Base-by-base conservation (phyloP, 176 grass and related monocot genomes). In the Aegilops tauschii region DNA sequence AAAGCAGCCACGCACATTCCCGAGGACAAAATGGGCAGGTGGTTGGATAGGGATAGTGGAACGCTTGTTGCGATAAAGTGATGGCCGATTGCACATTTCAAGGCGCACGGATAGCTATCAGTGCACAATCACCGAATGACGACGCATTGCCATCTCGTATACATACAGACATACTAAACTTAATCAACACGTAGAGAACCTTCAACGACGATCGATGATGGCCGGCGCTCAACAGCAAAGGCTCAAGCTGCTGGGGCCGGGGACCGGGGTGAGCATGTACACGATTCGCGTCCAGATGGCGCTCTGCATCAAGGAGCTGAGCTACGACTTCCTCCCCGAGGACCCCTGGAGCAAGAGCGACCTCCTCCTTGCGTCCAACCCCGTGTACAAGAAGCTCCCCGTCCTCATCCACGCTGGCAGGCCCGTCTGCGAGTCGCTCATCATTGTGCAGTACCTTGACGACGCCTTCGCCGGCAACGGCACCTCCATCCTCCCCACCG, bases 251-350 rank as follows among this genome's bases (percentile, higher is more conserved):
- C 50, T 90, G 5, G 85, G 42, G 42, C 9, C 85, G 18, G 4
- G 5, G 6, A 59, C 65, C 59, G 59, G 59, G 21, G 1, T 17
- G 8, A 90, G 88, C 77, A 35, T 75, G 11, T 90, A 65, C 29
- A 64, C 30, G 23, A 76, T 61, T 44, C 65, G 88, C 35, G 80
- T 66, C 12, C 80, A 78, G 75, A n/a, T 87, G 29, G 88, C 85
- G 44, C 85, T 93, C 37, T 83, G 70, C 47, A 25, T 93, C 69
- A 93, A 90, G 79, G 85, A 85, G 9, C 28, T 93, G 5, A 8
- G 8, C 65, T 90, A 90, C 63, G 23, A 67, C 4, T 68, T 81
- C 81, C 59, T 88, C 6, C 70, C 88, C 71, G 82, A 90, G 28
- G 30, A 68, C 69, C 45, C 62, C 73, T 13, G 25, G 74, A 16